Conservation (phyloP, 2,329 filamentous ascomycete species). For the Ascosphaera apis region DNA sequence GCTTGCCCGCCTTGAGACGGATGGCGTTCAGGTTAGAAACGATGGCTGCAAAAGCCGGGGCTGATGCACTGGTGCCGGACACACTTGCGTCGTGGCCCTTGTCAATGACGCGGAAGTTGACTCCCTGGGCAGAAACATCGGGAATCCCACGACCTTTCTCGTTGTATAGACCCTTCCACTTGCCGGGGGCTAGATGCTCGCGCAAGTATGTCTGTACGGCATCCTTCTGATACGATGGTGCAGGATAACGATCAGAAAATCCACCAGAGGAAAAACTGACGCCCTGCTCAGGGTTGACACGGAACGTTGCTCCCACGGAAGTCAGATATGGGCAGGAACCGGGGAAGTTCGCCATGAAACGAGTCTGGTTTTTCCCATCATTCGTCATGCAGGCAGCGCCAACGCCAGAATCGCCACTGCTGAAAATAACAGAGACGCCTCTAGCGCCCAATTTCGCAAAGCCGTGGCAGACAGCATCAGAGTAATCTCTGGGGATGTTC, state of each 20-base stretch:
- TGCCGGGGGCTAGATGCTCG: constrained; percentile 12
- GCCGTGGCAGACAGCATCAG: constrained; percentile 35
- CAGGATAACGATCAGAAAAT: constrained; percentile 27
- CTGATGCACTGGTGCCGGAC: constrained; percentile 32
- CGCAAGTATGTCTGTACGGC: constrained; percentile 23
- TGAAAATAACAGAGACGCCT: constrained; percentile 43
- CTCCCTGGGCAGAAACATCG: constrained; percentile 36
- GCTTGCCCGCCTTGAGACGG: constrained; percentile 30
- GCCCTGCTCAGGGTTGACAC: constrained; percentile 17
- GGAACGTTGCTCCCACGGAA: constrained; percentile 34
- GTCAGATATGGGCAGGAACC: constrained; percentile 40
- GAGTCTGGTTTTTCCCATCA: constrained; percentile 28
- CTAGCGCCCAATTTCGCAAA: constrained; percentile 42
- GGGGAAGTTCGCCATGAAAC: constrained; percentile 32
- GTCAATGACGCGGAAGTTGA: constrained; percentile 18
- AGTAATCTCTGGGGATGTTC: constrained; percentile 35
- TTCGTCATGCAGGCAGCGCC: constrained; percentile 32
- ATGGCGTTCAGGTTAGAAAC: constrained; percentile 42
- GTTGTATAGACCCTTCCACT: constrained; percentile 25
- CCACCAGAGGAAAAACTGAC: constrained; percentile 27
- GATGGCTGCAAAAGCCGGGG: constrained; percentile 39
- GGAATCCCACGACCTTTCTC: constrained; percentile 34
- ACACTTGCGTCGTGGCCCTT: constrained; percentile 16
- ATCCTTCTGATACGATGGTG: constrained; percentile 24
- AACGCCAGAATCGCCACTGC: constrained; percentile 39